Percentiles rank a stretch among this genome's conserved stretches.
phyloP scores from a whole-genome alignment of 805 yeast genomes.

The Pichia exigua region DNA sequence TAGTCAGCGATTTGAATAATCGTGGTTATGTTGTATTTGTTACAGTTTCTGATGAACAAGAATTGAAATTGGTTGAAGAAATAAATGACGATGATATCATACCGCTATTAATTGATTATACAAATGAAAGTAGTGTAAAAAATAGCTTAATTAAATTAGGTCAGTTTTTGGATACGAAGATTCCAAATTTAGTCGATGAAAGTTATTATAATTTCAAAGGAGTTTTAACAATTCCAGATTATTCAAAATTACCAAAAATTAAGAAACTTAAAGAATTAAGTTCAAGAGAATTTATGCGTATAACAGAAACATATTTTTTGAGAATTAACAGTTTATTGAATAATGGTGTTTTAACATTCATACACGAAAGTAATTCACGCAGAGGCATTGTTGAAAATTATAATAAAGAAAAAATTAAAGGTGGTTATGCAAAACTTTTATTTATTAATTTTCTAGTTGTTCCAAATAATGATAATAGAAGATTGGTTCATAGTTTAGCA shows the following conservation, averaged over 20 bases:
- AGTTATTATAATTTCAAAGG: slow-evolving; percentile 54
- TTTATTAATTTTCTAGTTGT: slow-evolving; percentile 26
- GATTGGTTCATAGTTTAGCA: slow-evolving; percentile 17
- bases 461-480: slow-evolving; percentile 17
- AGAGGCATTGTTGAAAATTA: slow-evolving; percentile 16
- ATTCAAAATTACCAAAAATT: slow-evolving; percentile 28
- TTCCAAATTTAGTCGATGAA: slow-evolving; percentile 40
- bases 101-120: slow-evolving; percentile 48
- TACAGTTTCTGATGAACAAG: slow-evolving; percentile 59
- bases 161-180: slow-evolving; percentile 33
- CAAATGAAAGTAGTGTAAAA: slow-evolving; percentile 34
- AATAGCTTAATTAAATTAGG: slow-evolving; percentile 43
- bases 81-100: slow-evolving; percentile 65
- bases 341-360: slow-evolving; percentile 24
- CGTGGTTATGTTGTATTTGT: slow-evolving; percentile 79
- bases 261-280: slow-evolving; percentile 22
- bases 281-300: slow-evolving; percentile 21
- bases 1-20: slow-evolving; percentile 66
- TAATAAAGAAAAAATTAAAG: slow-evolving; percentile 16
- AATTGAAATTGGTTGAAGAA: slow-evolving; percentile 41
- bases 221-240: slow-evolving; percentile 61
- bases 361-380: slow-evolving; percentile 25
- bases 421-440: slow-evolving; percentile 25
- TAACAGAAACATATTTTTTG: slow-evolving; percentile 21
- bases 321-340: slow-evolving; percentile 21